Percentiles rank a stretch among this genome's conserved stretches.
Conservation (phyloP, 352 stramenopile genomes). For the Globisporangium orthogonon region DNA sequence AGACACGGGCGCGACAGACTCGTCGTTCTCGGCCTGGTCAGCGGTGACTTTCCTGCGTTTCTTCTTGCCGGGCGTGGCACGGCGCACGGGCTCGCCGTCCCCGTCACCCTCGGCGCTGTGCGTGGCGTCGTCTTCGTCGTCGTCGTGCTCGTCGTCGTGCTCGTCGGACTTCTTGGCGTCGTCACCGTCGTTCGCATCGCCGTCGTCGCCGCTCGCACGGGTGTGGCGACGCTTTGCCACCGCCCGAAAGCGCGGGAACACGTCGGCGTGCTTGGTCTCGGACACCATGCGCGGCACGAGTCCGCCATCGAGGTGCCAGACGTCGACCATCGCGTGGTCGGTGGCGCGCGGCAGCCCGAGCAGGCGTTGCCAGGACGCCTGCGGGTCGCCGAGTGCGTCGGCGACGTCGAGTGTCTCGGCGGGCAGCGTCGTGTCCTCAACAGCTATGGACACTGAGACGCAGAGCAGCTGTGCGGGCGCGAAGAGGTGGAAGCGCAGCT, state of each 20-base stretch:
- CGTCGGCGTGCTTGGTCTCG: slow-evolving; percentile 55
- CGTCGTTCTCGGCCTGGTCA: slow-evolving; percentile 41
- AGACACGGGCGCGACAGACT: slow-evolving; percentile 50
- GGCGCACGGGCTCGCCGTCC: slow-evolving; percentile 27
- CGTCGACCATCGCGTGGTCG: slow-evolving; percentile 66
- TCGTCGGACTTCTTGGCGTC: slow-evolving; percentile 42
- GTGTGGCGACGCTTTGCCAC: slow-evolving; percentile 34
- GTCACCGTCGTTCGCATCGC: slow-evolving; percentile 32
- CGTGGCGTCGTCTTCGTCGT: slow-evolving; percentile 39
- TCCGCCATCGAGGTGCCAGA: slow-evolving; percentile 58
- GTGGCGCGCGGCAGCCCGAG: slow-evolving; percentile 43
- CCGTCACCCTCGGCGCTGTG: slow-evolving; percentile 40
- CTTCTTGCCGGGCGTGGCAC: slow-evolving; percentile 27
- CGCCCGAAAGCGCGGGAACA: slow-evolving; percentile 50
- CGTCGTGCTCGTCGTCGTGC: slow-evolving; percentile 47
- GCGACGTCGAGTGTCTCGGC: no score
- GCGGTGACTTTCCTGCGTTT: slow-evolving; percentile 42
- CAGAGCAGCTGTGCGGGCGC: slow-evolving; percentile 34
- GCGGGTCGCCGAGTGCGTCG: slow-evolving; percentile 29
- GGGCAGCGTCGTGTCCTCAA: slow-evolving; percentile 17
- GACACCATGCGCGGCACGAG: slow-evolving; percentile 48
- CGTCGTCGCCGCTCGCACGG: slow-evolving; percentile 30
- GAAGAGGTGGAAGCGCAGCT: slow-evolving; percentile 45
- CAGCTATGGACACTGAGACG: slow-evolving; percentile 42
- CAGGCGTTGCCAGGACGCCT: slow-evolving; percentile 48